A percentile compares a stretch with the other conserved stretches of the same genome.
These are phyloP conservation scores for Quercus ilex DNA, from an alignment of 306 rosid genomes.

Conservation along the genomic window DNA sequence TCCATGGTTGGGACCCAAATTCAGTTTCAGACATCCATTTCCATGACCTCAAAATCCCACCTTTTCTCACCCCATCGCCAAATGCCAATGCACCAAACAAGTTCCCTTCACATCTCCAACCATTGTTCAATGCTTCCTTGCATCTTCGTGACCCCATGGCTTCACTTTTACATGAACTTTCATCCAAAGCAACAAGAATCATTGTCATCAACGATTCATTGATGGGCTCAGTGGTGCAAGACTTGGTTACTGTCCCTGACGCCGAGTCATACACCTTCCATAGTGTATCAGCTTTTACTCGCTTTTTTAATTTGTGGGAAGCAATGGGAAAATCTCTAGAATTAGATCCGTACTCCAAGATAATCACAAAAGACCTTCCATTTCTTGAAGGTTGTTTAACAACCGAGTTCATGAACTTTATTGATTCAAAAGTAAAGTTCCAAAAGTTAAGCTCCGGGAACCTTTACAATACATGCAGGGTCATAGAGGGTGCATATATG, in stretches of 20 bases:
- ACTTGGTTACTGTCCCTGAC: conserved; percentile 30
- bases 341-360: not conserved
- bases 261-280: conserved; percentile 57
- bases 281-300: conserved; percentile 55
- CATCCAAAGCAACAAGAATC: conserved; percentile 36
- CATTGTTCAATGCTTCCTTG: conserved; percentile 39
- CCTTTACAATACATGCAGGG: conserved; percentile 48
- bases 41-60: conserved; percentile 48
- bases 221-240: conserved; percentile 55
- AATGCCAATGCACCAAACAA: conserved; percentile 32
- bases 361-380: conserved; percentile 35
- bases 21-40: conserved; percentile 35
- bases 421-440: conserved; percentile 28
- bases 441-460: conserved; percentile 32
- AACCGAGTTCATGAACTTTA: conserved; percentile 31
- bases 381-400: conserved; percentile 52
- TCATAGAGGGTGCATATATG: conserved; percentile 45
- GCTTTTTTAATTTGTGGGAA: conserved; percentile 36
- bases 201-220: conserved; percentile 60
- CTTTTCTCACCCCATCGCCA: conserved; percentile 45
- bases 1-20: conserved; percentile 52
- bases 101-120: conserved; percentile 69
- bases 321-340: conserved; percentile 14
- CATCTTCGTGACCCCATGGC: conserved; percentile 44
- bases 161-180: conserved; percentile 35